A percentile compares a stretch with the other conserved stretches of the same genome.
Evolutionary conservation across 192 early-diverging fungal genomes (phyloP).

Genomic region (Backusella circina): DNA sequence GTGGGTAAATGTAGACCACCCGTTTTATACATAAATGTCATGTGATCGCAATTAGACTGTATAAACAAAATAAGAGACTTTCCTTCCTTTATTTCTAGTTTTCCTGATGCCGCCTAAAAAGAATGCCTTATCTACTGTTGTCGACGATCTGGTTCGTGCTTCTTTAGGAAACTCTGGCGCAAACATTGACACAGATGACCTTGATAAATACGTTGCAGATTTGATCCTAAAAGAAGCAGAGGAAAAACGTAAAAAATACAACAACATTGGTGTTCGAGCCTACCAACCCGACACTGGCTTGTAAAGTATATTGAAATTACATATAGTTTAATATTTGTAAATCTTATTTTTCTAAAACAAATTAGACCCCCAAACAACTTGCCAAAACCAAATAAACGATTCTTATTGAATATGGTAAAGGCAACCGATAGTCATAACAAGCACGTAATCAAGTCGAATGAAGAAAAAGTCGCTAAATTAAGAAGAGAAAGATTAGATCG

Average conservation of each 20-base stretch:
- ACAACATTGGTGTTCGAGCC: slow-evolving; percentile 36
- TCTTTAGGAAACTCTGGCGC: slow-evolving; percentile 40
- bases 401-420: slow-evolving; percentile 51
- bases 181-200: slow-evolving; percentile 39
- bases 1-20: no score
- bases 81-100: background rate
- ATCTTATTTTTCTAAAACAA: slow-evolving; percentile 9
- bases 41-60: no score
- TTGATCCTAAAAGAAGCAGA: slow-evolving; percentile 45
- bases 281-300: slow-evolving; percentile 27
- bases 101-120: background rate
- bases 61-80: no score
- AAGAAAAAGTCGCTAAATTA: slow-evolving; percentile 40
- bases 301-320: slow-evolving; percentile 7
- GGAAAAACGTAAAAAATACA: slow-evolving; percentile 34
- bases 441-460: slow-evolving; percentile 41
- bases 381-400: slow-evolving; percentile 56
- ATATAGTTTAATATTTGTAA: background rate
- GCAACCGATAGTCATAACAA: slow-evolving; percentile 54
- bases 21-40: no score
- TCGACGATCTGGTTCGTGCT: slow-evolving; percentile 44
- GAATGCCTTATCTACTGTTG: slow-evolving; percentile 9
- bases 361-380: slow-evolving; percentile 36
- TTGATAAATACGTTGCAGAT: slow-evolving; percentile 56
- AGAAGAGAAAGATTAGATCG: slow-evolving; percentile 3